Percentiles rank a stretch among this genome's conserved stretches.
These are phyloP conservation scores for Tephrocybe sp. DNA, from an alignment of 768 basidiomycete species.

Conservation along the genomic window DNA sequence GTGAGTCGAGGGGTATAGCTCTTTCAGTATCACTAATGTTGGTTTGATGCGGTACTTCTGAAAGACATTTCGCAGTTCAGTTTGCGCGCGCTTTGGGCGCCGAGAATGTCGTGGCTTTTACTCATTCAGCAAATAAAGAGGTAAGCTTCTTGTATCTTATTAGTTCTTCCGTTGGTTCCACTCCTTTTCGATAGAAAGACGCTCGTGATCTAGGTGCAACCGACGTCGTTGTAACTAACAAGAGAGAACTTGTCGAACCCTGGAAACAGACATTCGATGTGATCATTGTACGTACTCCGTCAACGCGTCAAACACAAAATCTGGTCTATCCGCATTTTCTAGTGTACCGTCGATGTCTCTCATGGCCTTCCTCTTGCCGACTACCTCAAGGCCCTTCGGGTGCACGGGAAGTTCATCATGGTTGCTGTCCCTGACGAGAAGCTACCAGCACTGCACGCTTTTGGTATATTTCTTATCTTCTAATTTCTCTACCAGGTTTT, in stretches of 20 bases:
- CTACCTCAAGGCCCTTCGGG: conserved; percentile 41
- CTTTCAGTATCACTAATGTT: neutral
- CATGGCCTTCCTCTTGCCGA: conserved; percentile 27
- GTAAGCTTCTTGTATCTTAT: conserved; percentile 4
- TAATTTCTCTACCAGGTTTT: neutral
- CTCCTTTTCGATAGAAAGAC: conserved; percentile 33
- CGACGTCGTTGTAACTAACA: conserved; percentile 45
- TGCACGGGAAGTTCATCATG: conserved; percentile 53
- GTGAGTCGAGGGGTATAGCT: conserved; percentile 14
- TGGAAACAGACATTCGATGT: conserved; percentile 43
- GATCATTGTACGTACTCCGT: conserved; percentile 35
- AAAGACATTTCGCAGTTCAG: conserved; percentile 31
- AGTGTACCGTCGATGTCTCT: conserved; percentile 28
- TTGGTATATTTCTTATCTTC: conserved; percentile 9
- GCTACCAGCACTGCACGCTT: conserved; percentile 34
- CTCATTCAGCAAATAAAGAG: conserved; percentile 49
- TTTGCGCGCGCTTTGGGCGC: conserved; percentile 49
- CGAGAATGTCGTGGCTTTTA: conserved; percentile 53
- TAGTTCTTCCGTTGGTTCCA: neutral
- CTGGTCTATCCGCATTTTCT: neutral
- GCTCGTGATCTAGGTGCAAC: conserved; percentile 56
- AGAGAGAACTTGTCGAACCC: conserved; percentile 35
- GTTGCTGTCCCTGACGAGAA: conserved; percentile 54
- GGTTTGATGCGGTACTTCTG: neutral
- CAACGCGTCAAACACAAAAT: neutral